These are phyloP conservation scores for Penicillium fuscoglaucum DNA, from an alignment of 2,329 filamentous ascomycete genomes.

Conservation along the genomic window DNA sequence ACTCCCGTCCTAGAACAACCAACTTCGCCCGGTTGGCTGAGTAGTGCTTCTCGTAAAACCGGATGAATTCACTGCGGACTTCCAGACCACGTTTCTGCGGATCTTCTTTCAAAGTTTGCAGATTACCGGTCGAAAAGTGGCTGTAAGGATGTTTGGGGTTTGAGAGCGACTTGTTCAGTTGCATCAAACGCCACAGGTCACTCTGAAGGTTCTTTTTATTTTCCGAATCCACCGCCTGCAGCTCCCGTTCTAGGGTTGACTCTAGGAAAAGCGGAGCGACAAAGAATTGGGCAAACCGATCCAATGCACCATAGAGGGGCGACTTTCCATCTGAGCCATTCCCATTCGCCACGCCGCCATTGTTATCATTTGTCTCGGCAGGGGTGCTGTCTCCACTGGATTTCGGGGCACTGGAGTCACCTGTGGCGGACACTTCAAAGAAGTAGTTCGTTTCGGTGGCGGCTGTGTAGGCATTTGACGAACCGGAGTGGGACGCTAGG, in stretches of 20 bases:
- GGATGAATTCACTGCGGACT: conserved; percentile 86
- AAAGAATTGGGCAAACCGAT: conserved; percentile 94
- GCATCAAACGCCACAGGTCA: conserved; percentile 82
- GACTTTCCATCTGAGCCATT: conserved; percentile 39
- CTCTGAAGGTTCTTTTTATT: conserved; percentile 97
- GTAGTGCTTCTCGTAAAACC: conserved; percentile 86
- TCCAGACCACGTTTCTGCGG: conserved; percentile 78
- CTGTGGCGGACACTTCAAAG: conserved; percentile 87
- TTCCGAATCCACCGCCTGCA: conserved; percentile 88
- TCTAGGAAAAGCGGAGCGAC: conserved; percentile 82
- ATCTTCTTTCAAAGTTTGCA: conserved; percentile 78
- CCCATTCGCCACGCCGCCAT: conserved; percentile 24
- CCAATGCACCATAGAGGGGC: conserved; percentile 78
- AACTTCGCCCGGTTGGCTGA: conserved; percentile 94
- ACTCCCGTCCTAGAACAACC: conserved; percentile 78
- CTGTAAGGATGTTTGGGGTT: conserved; percentile 86
- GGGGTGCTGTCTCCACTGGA: conserved; percentile 29
- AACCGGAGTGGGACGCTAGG: conserved; percentile 82
- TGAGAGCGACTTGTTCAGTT: conserved; percentile 83
- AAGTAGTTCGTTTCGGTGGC: conserved; percentile 96
- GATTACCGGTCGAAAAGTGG: conserved; percentile 88
- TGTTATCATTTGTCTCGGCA: conserved; percentile 30
- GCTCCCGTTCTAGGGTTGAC: conserved; percentile 80
- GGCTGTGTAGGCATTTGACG: conserved; percentile 93
- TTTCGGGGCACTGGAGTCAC: conserved; percentile 45